Evolutionary conservation across 192 early-diverging fungal species (phyloP), one percentile per base, ranked within the genome.

Genomic region (Entrophospora sp.): DNA sequence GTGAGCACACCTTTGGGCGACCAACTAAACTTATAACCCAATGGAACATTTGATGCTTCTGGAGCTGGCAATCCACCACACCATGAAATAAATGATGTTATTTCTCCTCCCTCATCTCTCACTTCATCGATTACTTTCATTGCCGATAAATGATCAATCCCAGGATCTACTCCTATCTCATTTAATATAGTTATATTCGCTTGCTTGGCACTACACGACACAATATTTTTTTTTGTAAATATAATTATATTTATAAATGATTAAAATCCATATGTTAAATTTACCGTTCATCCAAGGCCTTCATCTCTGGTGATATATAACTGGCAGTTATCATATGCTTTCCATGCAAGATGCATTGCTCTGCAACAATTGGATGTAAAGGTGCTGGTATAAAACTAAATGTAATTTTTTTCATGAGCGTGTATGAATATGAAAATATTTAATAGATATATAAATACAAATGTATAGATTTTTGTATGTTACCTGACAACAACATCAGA

Each of bases 91-190:
- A 98, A 98, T 3, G 92, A 94, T 24, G 69, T 73, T 30, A 88
- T 63, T 30, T 76, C 79, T 20, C 87, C 87, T 16, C 92, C 92
- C 27, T 81, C 73, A 3, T 73, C 70, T 49, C 92, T 87, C 31
- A 91, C 91, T 49, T 90, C 85, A 52, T 96, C 89, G 62, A 99
- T 94, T 56, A 92, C 86, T 71, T 93, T 93, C 86, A 97, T 93
- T 16, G 95, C 94, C 48, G 89, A 91, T 78, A 95, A 81, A 70
- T 99, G 96, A 70, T 99, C 96, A 67, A 99, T 96, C 66, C 92
- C 96, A 4, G 96, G 96, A 77, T 99, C 96, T 53, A 99, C 79
- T 9, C 96, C 96, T 60, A 99, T 93, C 77, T 99, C 96, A 75
- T 97, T 97, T 73, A 99, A 83, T 53, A 97, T 86, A 22, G 89